Conservation (phyloP, 495 filamentous ascomycete genomes). For the Xylaria bambusicola region DNA sequence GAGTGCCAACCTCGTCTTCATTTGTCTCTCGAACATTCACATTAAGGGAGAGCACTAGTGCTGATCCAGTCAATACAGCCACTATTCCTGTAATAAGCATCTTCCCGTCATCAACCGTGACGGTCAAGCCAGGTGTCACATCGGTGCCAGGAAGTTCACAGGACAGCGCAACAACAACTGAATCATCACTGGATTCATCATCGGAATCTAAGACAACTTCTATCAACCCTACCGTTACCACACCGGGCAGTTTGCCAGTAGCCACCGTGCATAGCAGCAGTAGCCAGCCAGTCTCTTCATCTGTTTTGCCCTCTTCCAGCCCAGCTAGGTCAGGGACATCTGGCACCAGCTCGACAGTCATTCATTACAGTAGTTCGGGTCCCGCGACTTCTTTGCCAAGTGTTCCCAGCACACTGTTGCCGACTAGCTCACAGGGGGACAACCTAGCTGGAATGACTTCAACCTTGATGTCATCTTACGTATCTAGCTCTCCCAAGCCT, state of each 20-base stretch:
- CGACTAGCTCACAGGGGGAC: not conserved
- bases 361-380: not conserved
- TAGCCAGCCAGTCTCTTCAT: slow-evolving; percentile 1
- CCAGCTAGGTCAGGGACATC: not conserved
- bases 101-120: slow-evolving; percentile 31
- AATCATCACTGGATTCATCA: not conserved
- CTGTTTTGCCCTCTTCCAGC: slow-evolving; percentile 6
- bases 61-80: not conserved
- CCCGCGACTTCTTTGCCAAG: not conserved
- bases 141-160: not conserved
- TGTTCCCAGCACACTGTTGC: not conserved
- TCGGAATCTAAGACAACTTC: slow-evolving; percentile 8
- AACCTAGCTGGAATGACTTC: slow-evolving; percentile 1
- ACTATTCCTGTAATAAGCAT: slow-evolving; percentile 29
- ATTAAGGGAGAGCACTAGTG: slow-evolving; percentile 23
- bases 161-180: not conserved
- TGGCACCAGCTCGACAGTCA: not conserved
- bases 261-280: too few relatives aligned
- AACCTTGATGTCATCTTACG: slow-evolving; percentile 24
- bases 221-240: not conserved
- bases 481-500: slow-evolving; percentile 23
- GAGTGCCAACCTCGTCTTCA: slow-evolving; percentile 19
- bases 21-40: slow-evolving; percentile 28
- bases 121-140: slow-evolving; percentile 12
- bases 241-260: too few relatives aligned